Evolutionary conservation across 345 rosid genomes (phyloP), one percentile per base, ranked within the genome.

Genomic region (Eucalyptus grandis): DNA sequence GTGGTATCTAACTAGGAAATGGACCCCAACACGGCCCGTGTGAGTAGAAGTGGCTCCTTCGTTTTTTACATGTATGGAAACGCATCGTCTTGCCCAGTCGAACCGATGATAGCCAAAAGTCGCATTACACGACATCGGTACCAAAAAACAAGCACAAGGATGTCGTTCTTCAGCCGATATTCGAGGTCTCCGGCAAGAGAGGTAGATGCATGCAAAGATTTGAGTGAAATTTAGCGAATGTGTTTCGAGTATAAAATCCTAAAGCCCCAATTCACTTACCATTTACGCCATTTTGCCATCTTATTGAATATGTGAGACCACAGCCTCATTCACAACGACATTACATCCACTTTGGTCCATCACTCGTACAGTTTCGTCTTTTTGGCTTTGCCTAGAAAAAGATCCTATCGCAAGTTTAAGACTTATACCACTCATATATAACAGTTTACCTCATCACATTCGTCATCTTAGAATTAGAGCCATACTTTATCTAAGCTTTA

Each of bases 331-430:
- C 24, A 19, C 24, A 19, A 53, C 2, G 9, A 19, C 24, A 53
- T 17, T 19, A 17, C 2, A 1, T 53, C 24, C 5, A 2, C 9
- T 53, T 19, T 19, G 56, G 24, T 7, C 9, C 58, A 2, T 53
- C 58, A 19, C 11, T 7, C 1, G 11, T 19, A 3, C 1, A 8
- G 4, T 53, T 53, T 53, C 2, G 11, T 3, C 8, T 19, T 3
- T 53, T 19, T 0, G 1, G 26, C 58, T 53, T 19, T 0, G 11
- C 58, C 26, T 53, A 53, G 4, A 8, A 53, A 53, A 3, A 3
- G 9, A 53, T 4, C 58, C 4, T 10, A 1, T 53, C 10, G 2
- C 10, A 53, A 7, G 24, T 53, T 53, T 17, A 53, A 17, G 22
- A 19, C 8, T 3, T 3, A 19, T 53, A 1, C 10, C 10, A 53